Evolutionary conservation across 805 yeast genomes (phyloP), one percentile per base, ranked within the genome.

Genomic region (Saccharomycopsis schoenii): DNA sequence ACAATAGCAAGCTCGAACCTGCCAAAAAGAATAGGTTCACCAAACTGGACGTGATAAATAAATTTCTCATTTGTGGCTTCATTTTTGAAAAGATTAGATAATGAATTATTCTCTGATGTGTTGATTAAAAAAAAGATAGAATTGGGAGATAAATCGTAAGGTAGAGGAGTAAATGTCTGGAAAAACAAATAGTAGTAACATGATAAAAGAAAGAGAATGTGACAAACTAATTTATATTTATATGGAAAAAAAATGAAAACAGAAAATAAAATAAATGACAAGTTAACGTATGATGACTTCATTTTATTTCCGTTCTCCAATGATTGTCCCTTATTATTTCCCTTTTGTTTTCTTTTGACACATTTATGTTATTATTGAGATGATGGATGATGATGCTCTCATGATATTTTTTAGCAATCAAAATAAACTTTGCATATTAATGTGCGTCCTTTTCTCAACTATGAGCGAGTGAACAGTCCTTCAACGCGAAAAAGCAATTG

Each of bases 1-100:
- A 69, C 62, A 85, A 73, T 58, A 81, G 68, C 62, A 82, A 67
- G 41, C 82, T 74, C 4, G 62, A 57, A 12, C 62, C 62, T 29
- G 60, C 56, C 37, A 60, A 55, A 39, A 60, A 57, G 51, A 60
- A 58, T 14, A 58, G 43, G 60, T 58, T 54, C 40, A 58, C 40
- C 15, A 58, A 42, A 6, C 60, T 54, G 14, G 60, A 58, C 25
- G 29, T 58, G 60, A 47, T 42, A 25, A 34, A 39, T 14, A 50
- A 25, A 15, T 51, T n/a, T 37, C 8, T 29, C 21, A 19, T 12
- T 12, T 54, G 37, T 9, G 24, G 15, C 17, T 54, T 54, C 56
- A 54, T 47, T 43, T 43, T 43, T 47, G 50, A 19, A 42, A 6
- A 42, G 43, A 42, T 10, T 4, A 6, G 24, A 4, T 42, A 10